Evolutionary conservation across 1,284 basidiomycete species (phyloP).

Genomic region (Fomitiporia mediterranea): DNA sequence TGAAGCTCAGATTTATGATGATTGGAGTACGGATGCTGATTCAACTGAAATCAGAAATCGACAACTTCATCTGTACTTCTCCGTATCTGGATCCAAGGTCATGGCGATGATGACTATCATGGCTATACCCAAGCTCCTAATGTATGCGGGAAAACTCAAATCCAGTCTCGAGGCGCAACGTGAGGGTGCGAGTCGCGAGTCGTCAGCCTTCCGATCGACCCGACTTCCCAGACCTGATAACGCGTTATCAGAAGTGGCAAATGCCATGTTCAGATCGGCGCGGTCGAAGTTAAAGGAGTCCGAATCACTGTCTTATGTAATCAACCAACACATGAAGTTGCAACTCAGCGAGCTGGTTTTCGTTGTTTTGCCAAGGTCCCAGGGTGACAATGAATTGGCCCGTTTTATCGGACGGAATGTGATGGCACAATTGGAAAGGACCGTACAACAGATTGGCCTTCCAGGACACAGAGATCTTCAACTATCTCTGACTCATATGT

Average conservation of each 20-base stretch:
- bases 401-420: slow-evolving; percentile 64
- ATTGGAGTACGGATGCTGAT: slow-evolving; percentile 62
- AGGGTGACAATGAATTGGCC: slow-evolving; percentile 68
- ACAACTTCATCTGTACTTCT: slow-evolving; percentile 72
- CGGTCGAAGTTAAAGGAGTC: slow-evolving; percentile 61
- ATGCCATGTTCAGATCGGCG: slow-evolving; percentile 76
- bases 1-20: slow-evolving; percentile 71
- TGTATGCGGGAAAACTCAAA: slow-evolving; percentile 68
- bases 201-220: slow-evolving; percentile 63
- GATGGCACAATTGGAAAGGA: slow-evolving; percentile 60
- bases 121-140: slow-evolving; percentile 68
- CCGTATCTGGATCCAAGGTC: slow-evolving; percentile 69
- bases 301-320: slow-evolving; percentile 54
- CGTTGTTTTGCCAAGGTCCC: slow-evolving; percentile 70
- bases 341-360: slow-evolving; percentile 56
- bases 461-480: slow-evolving; percentile 58
- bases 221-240: slow-evolving; percentile 67
- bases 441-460: slow-evolving; percentile 44
- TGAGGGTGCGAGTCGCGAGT: slow-evolving; percentile 68
- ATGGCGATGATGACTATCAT: slow-evolving; percentile 66
- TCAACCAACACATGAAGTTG: slow-evolving; percentile 70
- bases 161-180: slow-evolving; percentile 68
- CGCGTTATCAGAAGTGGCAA: slow-evolving; percentile 75
- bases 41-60: slow-evolving; percentile 40
- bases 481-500: slow-evolving; percentile 68